Evolutionary conservation across 2,329 filamentous ascomycete genomes (phyloP), one percentile per base, ranked within the genome.

Genomic region (Pestalotiopsis sp.): DNA sequence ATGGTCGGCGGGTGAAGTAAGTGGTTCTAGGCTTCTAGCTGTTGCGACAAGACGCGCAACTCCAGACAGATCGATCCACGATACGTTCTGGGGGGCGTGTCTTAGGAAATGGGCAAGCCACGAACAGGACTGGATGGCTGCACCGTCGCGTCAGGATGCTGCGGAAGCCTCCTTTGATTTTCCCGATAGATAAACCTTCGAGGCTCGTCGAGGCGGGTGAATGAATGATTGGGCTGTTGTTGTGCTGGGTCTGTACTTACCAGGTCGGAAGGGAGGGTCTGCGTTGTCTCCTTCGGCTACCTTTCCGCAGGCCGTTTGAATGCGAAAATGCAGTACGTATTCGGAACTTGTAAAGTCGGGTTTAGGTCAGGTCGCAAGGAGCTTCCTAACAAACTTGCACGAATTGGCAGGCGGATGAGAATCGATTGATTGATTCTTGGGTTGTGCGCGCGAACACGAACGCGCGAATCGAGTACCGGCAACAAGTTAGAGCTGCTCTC

Each of bases 251-350:
- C 59, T 65, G 64, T 65, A 24, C 63, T 40, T 52, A 38, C 44
- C 63, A 39, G 26, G 26, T 20, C 55, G 39, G 55, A 55, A 67
- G 66, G 67, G 66, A 68, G 64, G 68, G 68, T 68, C 64, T 70
- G 69, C 44, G 66, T 68, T 67, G 68, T 70, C 65, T 58, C 39
- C 14, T 62, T 22, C 57, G 65, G 57, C 65, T 35, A 9, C 30
- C 30, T 35, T 35, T 35, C 30, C 30, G 30, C 30, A 35, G 30
- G 30, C 30, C 30, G 30, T 10, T 35, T 2, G 30, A 35, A 35
- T 35, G 30, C 30, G 30, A 35, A 35, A 35, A 35, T 35, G 7
- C 30, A 35, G 7, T 35, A 35, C 30, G 39, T 52, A 58, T 48
- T 61, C 10, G 39, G 39, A 55, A 11, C 14, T 24, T 22, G 56